Conservation (phyloP, 2,329 filamentous ascomycete genomes). For the Fusarium beomiforme region DNA sequence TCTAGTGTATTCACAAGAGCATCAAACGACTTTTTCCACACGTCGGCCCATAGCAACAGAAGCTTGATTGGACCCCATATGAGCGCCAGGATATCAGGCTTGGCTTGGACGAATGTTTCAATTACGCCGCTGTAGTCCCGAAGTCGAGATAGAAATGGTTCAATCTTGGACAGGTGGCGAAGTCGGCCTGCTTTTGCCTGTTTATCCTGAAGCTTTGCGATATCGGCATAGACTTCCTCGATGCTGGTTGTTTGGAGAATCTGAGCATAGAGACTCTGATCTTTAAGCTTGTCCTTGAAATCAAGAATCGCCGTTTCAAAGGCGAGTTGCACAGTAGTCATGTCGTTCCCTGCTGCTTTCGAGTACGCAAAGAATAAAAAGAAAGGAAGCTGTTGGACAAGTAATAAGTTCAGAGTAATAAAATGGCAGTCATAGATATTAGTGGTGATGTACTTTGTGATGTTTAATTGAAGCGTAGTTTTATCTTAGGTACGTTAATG, state of each 20-base stretch:
- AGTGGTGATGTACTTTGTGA: too few species aligned
- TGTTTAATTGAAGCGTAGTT: too few species aligned
- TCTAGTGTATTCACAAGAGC: neutral
- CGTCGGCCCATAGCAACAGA: neutral
- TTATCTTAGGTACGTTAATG: too few species aligned
- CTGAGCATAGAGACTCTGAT: neutral
- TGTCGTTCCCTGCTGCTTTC: fast-evolving
- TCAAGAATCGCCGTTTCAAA: neutral
- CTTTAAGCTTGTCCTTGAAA: neutral
- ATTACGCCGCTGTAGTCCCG: neutral
- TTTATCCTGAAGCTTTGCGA: neutral
- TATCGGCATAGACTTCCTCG: neutral
- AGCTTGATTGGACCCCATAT: conserved; percentile 22
- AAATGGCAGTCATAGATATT: too few species aligned
- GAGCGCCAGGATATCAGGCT: conserved; percentile 17
- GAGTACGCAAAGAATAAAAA: too few species aligned
- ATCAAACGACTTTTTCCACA: neutral
- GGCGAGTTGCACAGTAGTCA: neutral
- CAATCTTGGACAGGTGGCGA: neutral
- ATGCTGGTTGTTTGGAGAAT: neutral
- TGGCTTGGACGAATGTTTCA: neutral
- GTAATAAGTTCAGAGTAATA: too few species aligned
- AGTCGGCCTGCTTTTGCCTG: neutral
- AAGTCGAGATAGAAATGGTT: neutral
- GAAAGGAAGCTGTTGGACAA: fast-evolving